A percentile compares a stretch with the other conserved stretches of the same genome.
Evolutionary conservation across 495 filamentous ascomycete species (phyloP).

Genomic region (Hypomontagnella monticulosa): DNA sequence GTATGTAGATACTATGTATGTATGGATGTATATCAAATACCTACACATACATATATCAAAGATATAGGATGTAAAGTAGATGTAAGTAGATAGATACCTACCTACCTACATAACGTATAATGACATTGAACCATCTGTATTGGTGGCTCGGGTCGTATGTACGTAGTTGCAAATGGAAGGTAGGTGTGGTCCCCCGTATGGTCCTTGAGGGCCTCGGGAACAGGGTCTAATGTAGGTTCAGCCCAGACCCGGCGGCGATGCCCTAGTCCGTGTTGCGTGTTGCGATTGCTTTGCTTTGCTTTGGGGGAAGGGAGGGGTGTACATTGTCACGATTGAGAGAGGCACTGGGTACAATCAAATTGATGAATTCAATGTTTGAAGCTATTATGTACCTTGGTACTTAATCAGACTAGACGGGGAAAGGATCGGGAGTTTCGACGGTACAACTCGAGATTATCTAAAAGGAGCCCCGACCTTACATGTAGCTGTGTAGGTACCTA

Average conservation of each 20-base stretch:
- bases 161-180: slow-evolving; percentile 44
- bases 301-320: slow-evolving; percentile 19
- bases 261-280: slow-evolving; percentile 33
- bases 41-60: not conserved
- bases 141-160: slow-evolving; percentile 29
- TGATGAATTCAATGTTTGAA: too few species aligned
- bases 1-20: too few species aligned
- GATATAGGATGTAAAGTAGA: not conserved
- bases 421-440: slow-evolving; percentile 43
- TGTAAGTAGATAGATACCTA: too few species aligned
- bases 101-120: too few species aligned
- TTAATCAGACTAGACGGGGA: too few species aligned
- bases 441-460: slow-evolving; percentile 22
- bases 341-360: too few species aligned
- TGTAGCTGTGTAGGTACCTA: slow-evolving; percentile 16
- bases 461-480: not conserved
- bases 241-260: slow-evolving; percentile 36
- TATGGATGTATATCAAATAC: slow-evolving; percentile 3
- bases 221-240: slow-evolving; percentile 40
- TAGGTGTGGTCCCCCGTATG: slow-evolving; percentile 35
- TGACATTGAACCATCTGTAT: not conserved
- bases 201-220: slow-evolving; percentile 38
- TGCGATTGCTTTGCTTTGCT: too few species aligned
- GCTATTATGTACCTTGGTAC: too few species aligned
- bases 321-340: too few species aligned